Evolutionary conservation across 2,329 filamentous ascomycete species (phyloP), one percentile per base, ranked within the genome.

Genomic region (Stemphylium vesicarium): DNA sequence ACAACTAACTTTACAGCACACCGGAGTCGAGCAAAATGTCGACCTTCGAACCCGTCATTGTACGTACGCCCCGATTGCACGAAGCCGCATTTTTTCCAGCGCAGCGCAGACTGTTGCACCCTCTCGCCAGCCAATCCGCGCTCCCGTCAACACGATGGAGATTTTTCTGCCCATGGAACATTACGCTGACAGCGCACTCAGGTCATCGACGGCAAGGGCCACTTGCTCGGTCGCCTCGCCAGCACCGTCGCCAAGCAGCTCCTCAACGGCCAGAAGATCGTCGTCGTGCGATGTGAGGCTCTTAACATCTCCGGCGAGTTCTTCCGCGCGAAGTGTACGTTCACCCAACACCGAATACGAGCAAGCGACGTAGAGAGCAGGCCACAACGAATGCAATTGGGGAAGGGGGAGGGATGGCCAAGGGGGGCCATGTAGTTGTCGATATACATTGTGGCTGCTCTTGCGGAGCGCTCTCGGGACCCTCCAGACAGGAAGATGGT

Each of bases 291-390:
- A 86, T 96, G 91, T 84, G 95, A 99, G 85, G 92, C 92, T 76
- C 88, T 99, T 82, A 99, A 99, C 89, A 99, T 99, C 88, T 99
- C 95, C 73, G 95, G 95, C 85, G 95, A 98, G 87, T 99, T 99
- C 91, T 99, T 99, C 91, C 92, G 95, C 82, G 89, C 94, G 74
- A 99, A 99, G 90, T 90, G 95, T 99, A 96, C 83, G 94, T 96
- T 77, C 65, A 59, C 56, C 62, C 57, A 29, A 29, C 11, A 57
- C 56, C 60, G 50, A 56, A 29, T 18, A 38, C 45, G 48, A 60
- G 50, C 51, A 37, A 57, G 50, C 53, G 56, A 59, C 26, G 52
- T 45, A 38, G 57, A 47, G 56, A 59, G 51, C 60, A 55, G 55
- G 57, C 54, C 53, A 64, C 60, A 64, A 32, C 26, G 33, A 36